Conservation (phyloP, 1,284 basidiomycete genomes). For the Moesziomyces parantarcticus region DNA sequence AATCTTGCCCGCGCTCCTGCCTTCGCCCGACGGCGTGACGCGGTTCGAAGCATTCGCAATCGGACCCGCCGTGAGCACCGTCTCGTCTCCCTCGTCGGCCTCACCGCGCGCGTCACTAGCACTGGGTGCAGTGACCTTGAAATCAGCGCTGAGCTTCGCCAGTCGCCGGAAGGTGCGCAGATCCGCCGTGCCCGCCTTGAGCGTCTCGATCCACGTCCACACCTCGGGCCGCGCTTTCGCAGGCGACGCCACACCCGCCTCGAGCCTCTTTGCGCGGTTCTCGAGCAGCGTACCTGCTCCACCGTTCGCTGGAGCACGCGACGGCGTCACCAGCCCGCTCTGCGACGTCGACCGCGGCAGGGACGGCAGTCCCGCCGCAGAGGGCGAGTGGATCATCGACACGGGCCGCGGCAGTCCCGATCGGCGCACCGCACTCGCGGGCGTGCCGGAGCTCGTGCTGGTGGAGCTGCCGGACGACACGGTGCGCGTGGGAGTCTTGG, state of each 20-base stretch:
- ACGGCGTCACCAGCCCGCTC: slow-evolving; percentile 14
- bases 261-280: slow-evolving; percentile 34
- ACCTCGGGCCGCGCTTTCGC: slow-evolving; percentile 50
- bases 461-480: slow-evolving; percentile 31
- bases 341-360: slow-evolving; percentile 23
- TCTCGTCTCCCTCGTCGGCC: slow-evolving; percentile 28
- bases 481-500: slow-evolving; percentile 6
- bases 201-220: slow-evolving; percentile 38
- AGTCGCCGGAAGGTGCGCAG: slow-evolving; percentile 37
- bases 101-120: slow-evolving; percentile 5
- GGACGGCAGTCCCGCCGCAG: neutral
- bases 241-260: slow-evolving; percentile 27
- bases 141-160: slow-evolving; percentile 41
- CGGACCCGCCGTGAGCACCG: slow-evolving; percentile 17
- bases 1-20: neutral
- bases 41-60: slow-evolving; percentile 9
- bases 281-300: slow-evolving; percentile 16
- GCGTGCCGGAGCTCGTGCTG: slow-evolving; percentile 12
- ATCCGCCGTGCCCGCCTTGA: slow-evolving; percentile 32
- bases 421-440: slow-evolving; percentile 20
- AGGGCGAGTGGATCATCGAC: slow-evolving; percentile 41
- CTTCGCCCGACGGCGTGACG: neutral
- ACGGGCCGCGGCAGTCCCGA: slow-evolving; percentile 48
- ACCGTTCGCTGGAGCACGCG: slow-evolving; percentile 1
- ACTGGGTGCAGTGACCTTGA: slow-evolving; percentile 21